These are phyloP conservation scores for Leccinum colubrinum DNA, from an alignment of 1,284 basidiomycete genomes.

Conservation along the genomic window DNA sequence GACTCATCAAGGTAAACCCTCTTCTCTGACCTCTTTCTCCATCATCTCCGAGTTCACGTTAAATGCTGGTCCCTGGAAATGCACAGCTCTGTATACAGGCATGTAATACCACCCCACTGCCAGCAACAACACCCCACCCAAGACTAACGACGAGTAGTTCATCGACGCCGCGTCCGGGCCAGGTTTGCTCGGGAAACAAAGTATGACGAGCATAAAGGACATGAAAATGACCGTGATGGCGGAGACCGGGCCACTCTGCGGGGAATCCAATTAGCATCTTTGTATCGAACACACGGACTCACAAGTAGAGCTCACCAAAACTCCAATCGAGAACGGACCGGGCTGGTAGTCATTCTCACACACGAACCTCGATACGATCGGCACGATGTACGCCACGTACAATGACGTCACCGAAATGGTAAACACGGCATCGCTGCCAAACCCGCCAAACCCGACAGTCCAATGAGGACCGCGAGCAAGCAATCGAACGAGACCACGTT, in stretches of 20 bases:
- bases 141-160: conserved; percentile 33
- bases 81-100: conserved; percentile 27
- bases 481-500: not conserved
- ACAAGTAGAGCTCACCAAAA: not conserved
- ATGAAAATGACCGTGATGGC: conserved; percentile 27
- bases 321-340: not conserved
- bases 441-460: not conserved
- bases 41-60: conserved; percentile 2
- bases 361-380: not conserved
- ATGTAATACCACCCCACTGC: conserved; percentile 28
- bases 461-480: not conserved
- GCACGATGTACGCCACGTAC: not conserved
- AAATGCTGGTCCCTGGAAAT: conserved; percentile 20
- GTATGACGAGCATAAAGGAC: conserved; percentile 28
- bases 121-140: conserved; percentile 25
- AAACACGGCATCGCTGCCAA: not conserved
- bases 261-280: not conserved
- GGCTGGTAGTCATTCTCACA: not conserved
- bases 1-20: not conserved
- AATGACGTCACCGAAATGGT: not conserved
- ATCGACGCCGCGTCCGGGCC: conserved; percentile 14
- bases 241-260: conserved; percentile 27
- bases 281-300: not conserved
- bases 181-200: conserved; percentile 27
- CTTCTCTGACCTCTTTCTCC: not conserved